phyloP scores from a whole-genome alignment of 2,329 filamentous ascomycete species.

The Alternaria burnsii region DNA sequence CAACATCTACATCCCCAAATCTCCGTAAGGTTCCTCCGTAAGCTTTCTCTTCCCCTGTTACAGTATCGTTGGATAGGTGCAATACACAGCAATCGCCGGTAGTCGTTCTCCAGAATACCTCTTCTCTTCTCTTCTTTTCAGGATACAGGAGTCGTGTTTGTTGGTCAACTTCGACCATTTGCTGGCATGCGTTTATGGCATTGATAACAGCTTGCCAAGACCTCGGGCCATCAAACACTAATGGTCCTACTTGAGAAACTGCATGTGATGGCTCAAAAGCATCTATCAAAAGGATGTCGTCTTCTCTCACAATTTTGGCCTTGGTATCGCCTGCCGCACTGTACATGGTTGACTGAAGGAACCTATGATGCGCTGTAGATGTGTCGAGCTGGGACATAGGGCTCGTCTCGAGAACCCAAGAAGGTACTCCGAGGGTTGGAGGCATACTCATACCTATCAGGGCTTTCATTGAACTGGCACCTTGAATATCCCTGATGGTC shows the following conservation, averaged over 20 bases:
- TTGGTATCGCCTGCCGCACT: not conserved
- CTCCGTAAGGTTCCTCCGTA: too few species aligned
- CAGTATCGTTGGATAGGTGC: too few species aligned
- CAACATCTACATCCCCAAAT: too few species aligned
- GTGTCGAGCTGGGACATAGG: not conserved
- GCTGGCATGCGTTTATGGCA: not conserved
- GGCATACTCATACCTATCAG: constrained; percentile 1
- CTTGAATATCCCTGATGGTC: not conserved
- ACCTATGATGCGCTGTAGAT: not conserved
- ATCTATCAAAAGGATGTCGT: not conserved
- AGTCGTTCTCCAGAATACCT: not conserved
- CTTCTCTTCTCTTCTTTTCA: not conserved
- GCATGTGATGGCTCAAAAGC: not conserved
- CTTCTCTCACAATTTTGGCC: not conserved
- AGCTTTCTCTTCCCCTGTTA: too few species aligned
- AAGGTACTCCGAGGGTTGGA: not conserved
- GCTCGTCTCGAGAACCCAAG: constrained; percentile 1
- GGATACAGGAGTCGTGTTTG: not conserved
- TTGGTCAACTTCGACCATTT: not conserved
- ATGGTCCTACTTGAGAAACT: not conserved
- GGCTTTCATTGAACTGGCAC: not conserved
- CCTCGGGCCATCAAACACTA: not conserved
- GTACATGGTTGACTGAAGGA: not conserved
- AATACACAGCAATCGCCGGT: too few species aligned
- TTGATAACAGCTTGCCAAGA: too few species aligned